Evolutionary conservation across 2,329 filamentous ascomycete species (phyloP), one percentile per base, ranked within the genome.

Genomic region (Fusarium anthophilum): DNA sequence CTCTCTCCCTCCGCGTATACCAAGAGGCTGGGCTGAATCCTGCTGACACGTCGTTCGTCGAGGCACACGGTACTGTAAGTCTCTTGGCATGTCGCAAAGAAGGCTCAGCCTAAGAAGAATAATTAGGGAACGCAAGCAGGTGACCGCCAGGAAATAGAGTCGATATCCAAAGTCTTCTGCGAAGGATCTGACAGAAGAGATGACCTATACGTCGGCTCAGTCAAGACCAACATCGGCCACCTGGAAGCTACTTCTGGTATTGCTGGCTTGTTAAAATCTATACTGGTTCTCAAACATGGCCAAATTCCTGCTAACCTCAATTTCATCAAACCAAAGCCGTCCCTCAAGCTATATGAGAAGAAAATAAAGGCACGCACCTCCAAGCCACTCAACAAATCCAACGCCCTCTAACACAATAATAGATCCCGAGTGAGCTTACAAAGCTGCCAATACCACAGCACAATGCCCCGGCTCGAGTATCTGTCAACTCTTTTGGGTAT

Each of bases 221-320:
- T 62, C 9, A 64, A 64, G n/a, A 64, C 61, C 2, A 64, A 64
- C 8, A 64, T 64, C 11, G 61, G 61, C 20, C 61, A 64, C 9
- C 55, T 64, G 4, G 61, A 51, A 12, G 61, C 55, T 22, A 62
- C 61, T 6, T 64, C 61, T 26, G 61, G 61, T 2, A 64, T 64
- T 8, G 61, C 61, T 7, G 61, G 61, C 8, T 35, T 64, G 9
- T 18, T 64, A 17, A 64, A 64, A 3, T 64, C 61, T 13, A 62
- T 64, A 30, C 61, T 64, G 1, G 5, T 64, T 8, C 44, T 64
- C 1, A 64, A 64, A n/a, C 37, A 64, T 24, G 44, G 56, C 3
- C 28, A 62, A 1, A 64, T 64, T 26, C 61, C 61, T 20, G 61
- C 61, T 11, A 64, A 50, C 3, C 61, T 64, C 10, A 64, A 64